phyloP scores from a whole-genome alignment of 2,329 filamentous ascomycete genomes.

The Exserohilum turcica region DNA sequence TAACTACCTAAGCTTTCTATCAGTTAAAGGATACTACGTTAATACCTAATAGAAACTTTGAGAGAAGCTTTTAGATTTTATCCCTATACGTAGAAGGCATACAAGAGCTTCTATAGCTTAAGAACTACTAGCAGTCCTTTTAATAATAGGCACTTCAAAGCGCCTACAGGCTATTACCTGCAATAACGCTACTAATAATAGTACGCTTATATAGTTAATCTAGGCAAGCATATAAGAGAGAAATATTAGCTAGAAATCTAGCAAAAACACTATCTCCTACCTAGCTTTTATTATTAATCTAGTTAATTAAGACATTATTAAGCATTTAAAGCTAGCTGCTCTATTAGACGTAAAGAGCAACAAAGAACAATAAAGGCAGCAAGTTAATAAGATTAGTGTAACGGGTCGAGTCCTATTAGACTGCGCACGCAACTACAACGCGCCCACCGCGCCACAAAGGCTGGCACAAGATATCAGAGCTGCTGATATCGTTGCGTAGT shows the following conservation, averaged over 20 bases:
- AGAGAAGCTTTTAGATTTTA: slow-evolving; percentile 9
- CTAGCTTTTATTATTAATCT: slow-evolving; percentile 9
- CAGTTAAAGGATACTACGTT: slow-evolving; percentile 11
- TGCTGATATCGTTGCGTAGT: too few relatives aligned
- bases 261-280: not conserved
- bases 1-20: slow-evolving; percentile 10
- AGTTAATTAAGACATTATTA: not conserved
- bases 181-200: not conserved
- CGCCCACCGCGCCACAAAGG: too few relatives aligned
- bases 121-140: not conserved
- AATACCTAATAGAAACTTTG: not conserved
- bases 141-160: not conserved
- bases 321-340: not conserved
- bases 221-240: not conserved
- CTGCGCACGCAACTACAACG: too few relatives aligned
- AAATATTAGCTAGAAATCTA: not conserved
- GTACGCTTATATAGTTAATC: not conserved
- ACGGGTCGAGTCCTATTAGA: too few relatives aligned
- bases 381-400: not conserved
- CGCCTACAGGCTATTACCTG: not conserved
- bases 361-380: not conserved
- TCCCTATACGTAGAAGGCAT: slow-evolving; percentile 1
- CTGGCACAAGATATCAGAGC: too few relatives aligned
- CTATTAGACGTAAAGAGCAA: not conserved
- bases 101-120: not conserved